Percentiles rank a stretch among this genome's conserved stretches.
Evolutionary conservation across 2,329 filamentous ascomycete genomes (phyloP).

Genomic region (Hortaea werneckii): DNA sequence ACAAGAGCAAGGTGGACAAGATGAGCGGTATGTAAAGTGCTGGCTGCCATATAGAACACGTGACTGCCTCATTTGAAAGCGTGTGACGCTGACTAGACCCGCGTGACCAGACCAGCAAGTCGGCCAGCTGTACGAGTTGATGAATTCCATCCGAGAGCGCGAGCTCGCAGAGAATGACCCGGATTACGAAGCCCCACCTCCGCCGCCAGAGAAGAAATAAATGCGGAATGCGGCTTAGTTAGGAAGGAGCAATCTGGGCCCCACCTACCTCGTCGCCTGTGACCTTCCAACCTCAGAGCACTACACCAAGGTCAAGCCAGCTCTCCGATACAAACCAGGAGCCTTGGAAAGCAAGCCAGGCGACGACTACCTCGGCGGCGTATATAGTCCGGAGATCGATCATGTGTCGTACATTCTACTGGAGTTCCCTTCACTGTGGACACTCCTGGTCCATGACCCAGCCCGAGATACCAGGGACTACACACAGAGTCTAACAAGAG

Average conservation of each 20-base stretch:
- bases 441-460: slow-evolving; percentile 33
- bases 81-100: background rate
- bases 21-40: slow-evolving; percentile 61
- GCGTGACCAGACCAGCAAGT: slow-evolving; percentile 71
- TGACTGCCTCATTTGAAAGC: background rate
- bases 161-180: slow-evolving; percentile 38
- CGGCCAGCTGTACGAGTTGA: slow-evolving; percentile 85
- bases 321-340: too few species aligned
- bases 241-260: too few species aligned
- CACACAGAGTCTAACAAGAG: background rate
- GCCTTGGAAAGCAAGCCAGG: too few species aligned
- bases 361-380: too few species aligned
- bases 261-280: background rate
- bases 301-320: too few species aligned
- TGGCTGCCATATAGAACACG: background rate
- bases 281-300: background rate
- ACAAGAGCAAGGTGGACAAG: slow-evolving; percentile 74
- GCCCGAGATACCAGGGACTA: background rate
- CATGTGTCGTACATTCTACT: slow-evolving; percentile 40
- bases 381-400: background rate
- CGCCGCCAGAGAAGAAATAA: slow-evolving; percentile 2
- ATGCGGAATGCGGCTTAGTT: too few species aligned
- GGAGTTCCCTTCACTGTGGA: slow-evolving; percentile 35
- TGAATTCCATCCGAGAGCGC: slow-evolving; percentile 63
- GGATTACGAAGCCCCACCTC: slow-evolving; percentile 13